Conservation (phyloP, 257 asterid genomes). For the Nicotiana otophora region DNA sequence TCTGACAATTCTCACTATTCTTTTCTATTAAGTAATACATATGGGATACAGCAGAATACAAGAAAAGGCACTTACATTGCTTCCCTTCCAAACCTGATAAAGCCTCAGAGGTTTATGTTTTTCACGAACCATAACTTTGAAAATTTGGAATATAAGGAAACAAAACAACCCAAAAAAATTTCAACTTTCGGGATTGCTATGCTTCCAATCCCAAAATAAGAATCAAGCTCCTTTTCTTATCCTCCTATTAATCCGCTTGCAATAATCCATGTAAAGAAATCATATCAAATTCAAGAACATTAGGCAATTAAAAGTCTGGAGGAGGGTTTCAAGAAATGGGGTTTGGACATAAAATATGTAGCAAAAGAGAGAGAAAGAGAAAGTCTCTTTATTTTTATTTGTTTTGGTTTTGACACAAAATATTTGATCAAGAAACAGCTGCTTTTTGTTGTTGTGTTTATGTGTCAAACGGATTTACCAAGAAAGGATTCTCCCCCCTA, state of each 20-base stretch:
- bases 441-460: slow-evolving; percentile 22
- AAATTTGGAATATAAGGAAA: background rate
- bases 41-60: background rate
- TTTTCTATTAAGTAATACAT: too few species aligned
- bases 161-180: slow-evolving; percentile 20
- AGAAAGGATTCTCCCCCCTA: slow-evolving; percentile 14
- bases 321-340: slow-evolving; percentile 26
- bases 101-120: slow-evolving; percentile 46
- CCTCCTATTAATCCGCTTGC: slow-evolving; percentile 11
- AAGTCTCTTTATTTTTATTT: background rate
- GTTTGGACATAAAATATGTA: slow-evolving; percentile 21
- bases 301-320: background rate
- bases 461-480: slow-evolving; percentile 32
- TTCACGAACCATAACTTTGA: slow-evolving; percentile 36
- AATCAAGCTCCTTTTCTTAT: slow-evolving; percentile 5
- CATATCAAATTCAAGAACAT: background rate
- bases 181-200: background rate
- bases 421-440: slow-evolving; percentile 44
- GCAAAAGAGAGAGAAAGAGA: slow-evolving; percentile 14
- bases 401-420: background rate
- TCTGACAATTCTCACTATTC: background rate
- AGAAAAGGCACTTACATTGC: slow-evolving; percentile 45
- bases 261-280: slow-evolving; percentile 22
- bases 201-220: background rate
- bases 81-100: slow-evolving; percentile 78